Evolutionary conservation across 106 monocot species (phyloP).

Genomic region (Ottelia alismoides): DNA sequence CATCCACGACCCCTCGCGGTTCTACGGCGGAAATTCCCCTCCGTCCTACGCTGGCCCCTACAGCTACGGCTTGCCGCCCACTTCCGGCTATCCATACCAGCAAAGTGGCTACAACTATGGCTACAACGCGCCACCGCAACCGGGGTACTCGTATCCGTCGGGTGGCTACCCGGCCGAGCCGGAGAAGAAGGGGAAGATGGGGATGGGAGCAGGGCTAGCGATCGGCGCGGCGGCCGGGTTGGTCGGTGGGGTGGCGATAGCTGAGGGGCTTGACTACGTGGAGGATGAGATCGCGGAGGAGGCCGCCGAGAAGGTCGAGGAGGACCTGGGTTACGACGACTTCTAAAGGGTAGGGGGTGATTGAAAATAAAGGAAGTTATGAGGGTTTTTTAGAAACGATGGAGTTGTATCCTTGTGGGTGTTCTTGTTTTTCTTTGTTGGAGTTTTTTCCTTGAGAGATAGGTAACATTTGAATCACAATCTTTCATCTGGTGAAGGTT

Average conservation of each 20-base stretch:
- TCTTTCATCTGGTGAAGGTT: too few relatives aligned
- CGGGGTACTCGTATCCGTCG: conserved; percentile 8
- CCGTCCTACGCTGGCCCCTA: neutral
- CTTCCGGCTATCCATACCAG: conserved; percentile 19
- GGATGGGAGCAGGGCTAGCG: conserved; percentile 77
- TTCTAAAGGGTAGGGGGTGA: conserved; percentile 2
- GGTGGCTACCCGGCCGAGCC: neutral
- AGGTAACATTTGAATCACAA: too few relatives aligned
- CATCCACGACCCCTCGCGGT: too few relatives aligned
- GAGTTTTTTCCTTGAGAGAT: too few relatives aligned
- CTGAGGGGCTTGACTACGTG: conserved; percentile 51
- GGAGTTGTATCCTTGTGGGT: too few relatives aligned
- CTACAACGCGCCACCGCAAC: conserved; percentile 15
- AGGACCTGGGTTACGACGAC: conserved; percentile 45
- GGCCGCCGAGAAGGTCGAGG: conserved; percentile 53
- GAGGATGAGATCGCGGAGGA: conserved; percentile 68
- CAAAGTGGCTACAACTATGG: conserved; percentile 12
- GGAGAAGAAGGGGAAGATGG: conserved; percentile 52
- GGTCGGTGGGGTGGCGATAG: conserved; percentile 63
- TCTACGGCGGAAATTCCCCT: conserved; percentile 15
- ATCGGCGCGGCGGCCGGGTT: conserved; percentile 75
- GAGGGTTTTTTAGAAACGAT: too few relatives aligned
- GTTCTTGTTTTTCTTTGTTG: too few relatives aligned
- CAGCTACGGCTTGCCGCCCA: conserved; percentile 14
- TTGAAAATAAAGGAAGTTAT: too few relatives aligned